Evolutionary conservation across 78 protist species (phyloP).

Genomic region (Planoprotostelium fungivorum): DNA sequence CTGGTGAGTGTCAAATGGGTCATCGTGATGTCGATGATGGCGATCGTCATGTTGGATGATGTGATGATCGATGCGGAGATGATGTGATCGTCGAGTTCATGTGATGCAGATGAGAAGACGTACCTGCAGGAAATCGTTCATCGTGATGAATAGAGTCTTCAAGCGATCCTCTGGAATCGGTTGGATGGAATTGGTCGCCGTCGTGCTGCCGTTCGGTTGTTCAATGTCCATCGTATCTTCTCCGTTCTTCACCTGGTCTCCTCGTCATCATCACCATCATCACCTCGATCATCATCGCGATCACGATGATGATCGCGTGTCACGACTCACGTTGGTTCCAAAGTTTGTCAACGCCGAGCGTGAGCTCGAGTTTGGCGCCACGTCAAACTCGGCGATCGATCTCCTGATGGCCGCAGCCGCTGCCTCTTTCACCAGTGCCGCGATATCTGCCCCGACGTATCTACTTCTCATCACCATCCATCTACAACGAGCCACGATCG

Average conservation of each 20-base stretch:
- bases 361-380: background rate
- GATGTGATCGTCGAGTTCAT: too few species aligned
- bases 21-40: too few species aligned
- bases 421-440: conserved; percentile 87
- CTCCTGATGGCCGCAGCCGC: conserved; percentile 78
- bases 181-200: too few species aligned
- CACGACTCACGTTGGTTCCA: background rate
- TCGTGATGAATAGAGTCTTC: conserved; percentile 37
- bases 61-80: too few species aligned
- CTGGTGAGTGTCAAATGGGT: background rate
- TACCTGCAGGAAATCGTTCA: conserved; percentile 69
- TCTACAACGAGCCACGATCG: too few species aligned
- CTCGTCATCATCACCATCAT: background rate
- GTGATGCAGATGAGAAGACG: background rate
- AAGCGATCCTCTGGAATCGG: conserved; percentile 22
- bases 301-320: background rate
- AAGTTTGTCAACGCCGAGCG: background rate
- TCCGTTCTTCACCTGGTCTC: background rate
- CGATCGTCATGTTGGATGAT: too few species aligned
- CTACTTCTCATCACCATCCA: background rate
- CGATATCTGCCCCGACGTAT: conserved; percentile 79
- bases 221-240: too few species aligned
- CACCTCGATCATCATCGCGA: background rate
- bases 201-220: too few species aligned
- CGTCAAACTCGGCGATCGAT: conserved; percentile 21